Evolutionary conservation across 257 asterid genomes (phyloP), one percentile per base, ranked within the genome.

Genomic region (Leonotis leonurus): DNA sequence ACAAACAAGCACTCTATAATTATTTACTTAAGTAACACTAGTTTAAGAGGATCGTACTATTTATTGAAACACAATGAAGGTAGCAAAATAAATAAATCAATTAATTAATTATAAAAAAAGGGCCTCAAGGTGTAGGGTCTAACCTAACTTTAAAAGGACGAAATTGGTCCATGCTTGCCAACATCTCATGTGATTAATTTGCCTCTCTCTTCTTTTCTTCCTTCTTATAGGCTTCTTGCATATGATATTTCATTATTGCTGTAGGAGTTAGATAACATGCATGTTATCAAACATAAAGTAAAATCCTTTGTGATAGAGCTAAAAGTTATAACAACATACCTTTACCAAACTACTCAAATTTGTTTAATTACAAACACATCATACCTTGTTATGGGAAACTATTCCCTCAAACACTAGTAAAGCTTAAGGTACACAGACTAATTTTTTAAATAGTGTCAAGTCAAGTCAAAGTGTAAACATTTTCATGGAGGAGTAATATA

Each of bases 171-270:
- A 73, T 67, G 40, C 52, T 51, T 62, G 36, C 64, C 72, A 73
- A 71, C 83, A 78, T 51, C 67, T 71, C 79, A 74, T 78, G 83
- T 78, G 79, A 46, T 58, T 29, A 37, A 36, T 20, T 37, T 40
- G 37, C 22, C 2, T 32, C 10, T 32, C 2, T n/a, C 18, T 26
- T 14, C 9, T 32, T 32, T 35, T 10, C 5, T 48, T 48, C 33
- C 11, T 5, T 5, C 17, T 33, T 25, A 8, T 26, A 55, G 7
- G 16, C 10, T 9, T 14, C 14, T 36, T 56, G 18, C 12, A 17
- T 55, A 3, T 55, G 4, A 3, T 32, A 17, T 6, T 56, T 4
- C 35, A 14, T 17, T 54, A 7, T 16, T 45, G 7, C 14, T 53
- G 14, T 2, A 32, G 16, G 6, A 16, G 16, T 13, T 32, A 3